Base-by-base conservation (phyloP, 1,284 basidiomycete genomes). In the Ustilago crameri region DNA sequence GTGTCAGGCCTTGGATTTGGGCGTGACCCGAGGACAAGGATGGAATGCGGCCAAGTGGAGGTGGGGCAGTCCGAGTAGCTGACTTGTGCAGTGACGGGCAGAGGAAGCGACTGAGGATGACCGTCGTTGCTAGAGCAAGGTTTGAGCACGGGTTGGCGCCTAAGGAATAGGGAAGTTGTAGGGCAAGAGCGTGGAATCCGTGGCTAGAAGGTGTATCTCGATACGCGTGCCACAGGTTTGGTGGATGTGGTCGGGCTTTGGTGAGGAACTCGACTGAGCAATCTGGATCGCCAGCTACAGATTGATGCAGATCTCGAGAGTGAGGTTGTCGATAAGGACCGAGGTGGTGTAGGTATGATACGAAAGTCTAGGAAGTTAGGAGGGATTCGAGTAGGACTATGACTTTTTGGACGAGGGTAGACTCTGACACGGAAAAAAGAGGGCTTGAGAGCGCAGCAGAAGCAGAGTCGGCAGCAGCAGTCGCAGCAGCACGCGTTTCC, bases 361-460 rank as follows among this genome's bases (percentile, higher is more conserved):
- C 38, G 44, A 51, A 12, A 24, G 49, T 34, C 12, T 26, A 56
- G 40, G 34, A 49, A 12, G 12, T 30, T 30, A 30, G 30, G 12
- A 30, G 30, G 12, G 30, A 30, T 7, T 30, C 32, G 32, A 41
- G 51, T 43, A 35, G 44, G 48, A 55, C 40, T 49, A 17, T 5
- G 35, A 37, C 49, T 34, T 51, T 52, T 52, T 38, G 51, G 47
- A 37, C 35, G 35, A 37, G n/a, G 35, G 35, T n/a, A 41, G 43
- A 18, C 32, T 51, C n/a, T 30, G 45, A 43, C 32, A 22, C 42
- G 43, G 49, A 66, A 66, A 60, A 44, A 52, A 17, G 24, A 37
- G 27, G 47, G 62, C 51, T 54, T 51, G 38, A 48, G 55, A 66
- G 63, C 57, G 44, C 63, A 55, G 46, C 34, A 46, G 44, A 32